Conservation (phyloP, 345 rosid species). For the Eucalyptus viminalis region DNA sequence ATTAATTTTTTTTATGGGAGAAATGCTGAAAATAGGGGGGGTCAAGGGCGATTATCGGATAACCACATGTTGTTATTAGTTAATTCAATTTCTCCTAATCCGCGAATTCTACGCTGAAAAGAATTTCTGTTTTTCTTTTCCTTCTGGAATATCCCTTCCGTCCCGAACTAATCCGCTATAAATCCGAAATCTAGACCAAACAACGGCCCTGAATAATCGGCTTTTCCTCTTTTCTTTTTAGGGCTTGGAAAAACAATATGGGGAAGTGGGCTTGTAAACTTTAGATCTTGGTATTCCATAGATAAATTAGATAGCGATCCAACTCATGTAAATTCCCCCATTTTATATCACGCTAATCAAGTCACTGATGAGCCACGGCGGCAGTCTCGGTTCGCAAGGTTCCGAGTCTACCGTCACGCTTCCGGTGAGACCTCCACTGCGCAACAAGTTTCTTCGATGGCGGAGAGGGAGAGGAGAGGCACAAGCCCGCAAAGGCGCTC, state of each 20-base stretch:
- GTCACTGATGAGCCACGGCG: too few relatives aligned
- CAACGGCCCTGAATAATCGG: neutral
- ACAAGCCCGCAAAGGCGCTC: rapidly evolving
- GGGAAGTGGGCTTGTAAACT: neutral
- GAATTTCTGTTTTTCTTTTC: too few relatives aligned
- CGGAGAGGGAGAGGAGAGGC: too few relatives aligned
- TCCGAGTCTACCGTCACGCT: too few relatives aligned
- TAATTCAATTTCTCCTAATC: neutral
- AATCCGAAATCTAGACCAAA: neutral
- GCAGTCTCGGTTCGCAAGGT: too few relatives aligned
- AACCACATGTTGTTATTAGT: neutral
- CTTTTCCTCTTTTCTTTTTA: neutral
- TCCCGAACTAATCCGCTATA: too few relatives aligned
- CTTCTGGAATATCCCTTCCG: too few relatives aligned
- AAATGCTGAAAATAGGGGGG: neutral
- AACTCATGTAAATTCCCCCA: too few relatives aligned
- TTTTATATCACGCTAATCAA: too few relatives aligned
- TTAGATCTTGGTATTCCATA: neutral
- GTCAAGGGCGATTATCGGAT: neutral
- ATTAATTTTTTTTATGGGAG: neutral
- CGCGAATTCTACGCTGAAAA: neutral
- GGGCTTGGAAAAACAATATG: neutral
- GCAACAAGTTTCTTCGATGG: rapidly evolving
- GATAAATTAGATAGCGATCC: neutral
- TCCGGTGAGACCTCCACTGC: too few relatives aligned